Evolutionary conservation across 2,329 filamentous ascomycete species (phyloP), one percentile per base, ranked within the genome.

Genomic region (Exserohilum rostratum): DNA sequence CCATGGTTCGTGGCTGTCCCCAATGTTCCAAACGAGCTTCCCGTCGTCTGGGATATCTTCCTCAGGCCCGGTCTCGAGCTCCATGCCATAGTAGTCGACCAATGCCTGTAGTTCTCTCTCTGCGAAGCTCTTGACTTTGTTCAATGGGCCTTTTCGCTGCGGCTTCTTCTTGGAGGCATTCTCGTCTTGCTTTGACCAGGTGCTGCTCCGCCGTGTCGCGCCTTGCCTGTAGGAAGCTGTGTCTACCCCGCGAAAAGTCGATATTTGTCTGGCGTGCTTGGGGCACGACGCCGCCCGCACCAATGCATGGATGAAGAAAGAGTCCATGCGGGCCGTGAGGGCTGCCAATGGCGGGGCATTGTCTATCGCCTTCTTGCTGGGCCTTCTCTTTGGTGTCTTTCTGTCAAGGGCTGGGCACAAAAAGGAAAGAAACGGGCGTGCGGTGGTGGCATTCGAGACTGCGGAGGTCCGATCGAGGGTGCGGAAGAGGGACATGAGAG

Each of bases 401-500:
- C 13, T 37, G 15, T 50, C 53, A 13, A 46, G 6, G 15, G n/a
- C 46, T 6, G 75, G 72, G 44, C 60, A 76, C 22, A 77, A 59
- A 43, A 76, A 75, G 2, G 66, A 27, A 50, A 75, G 65, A 15
- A 72, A 46, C 1, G 72, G 68, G 30, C 62, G 63, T 37, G 60
- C 37, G 50, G 62, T 55, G 61, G 69, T 70, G 76, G 78, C 72
- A 73, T 77, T 78, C 59, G 79, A 77, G 74, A 77, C 73, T 71
- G 78, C 71, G 72, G 78, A 77, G 76, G 77, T 76, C 79, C 80
- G 78, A 72, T 81, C 77, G 75, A 81, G 78, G 76, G 78, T 78
- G 77, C 79, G 80, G 78, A 82, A 73, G 77, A 81, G 77, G 83
- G 83, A 85, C 86, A 88, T 88, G 84, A 83, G 83, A 82, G 70